Conservation (phyloP, 805 yeast genomes). For the Wickerhamiella dianesei region DNA sequence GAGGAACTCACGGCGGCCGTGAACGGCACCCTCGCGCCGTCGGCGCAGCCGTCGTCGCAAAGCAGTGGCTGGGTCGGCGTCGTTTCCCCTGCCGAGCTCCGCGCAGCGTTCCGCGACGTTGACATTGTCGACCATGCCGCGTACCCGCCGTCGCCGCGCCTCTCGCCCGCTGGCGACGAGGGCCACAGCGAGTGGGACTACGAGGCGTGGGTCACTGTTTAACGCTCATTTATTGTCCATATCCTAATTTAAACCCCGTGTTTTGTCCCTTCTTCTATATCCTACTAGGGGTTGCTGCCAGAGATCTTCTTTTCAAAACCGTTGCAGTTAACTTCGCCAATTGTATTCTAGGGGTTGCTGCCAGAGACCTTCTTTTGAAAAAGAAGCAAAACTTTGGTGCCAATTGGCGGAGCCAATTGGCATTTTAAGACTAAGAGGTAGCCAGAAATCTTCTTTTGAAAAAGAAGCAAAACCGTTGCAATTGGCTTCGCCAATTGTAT, state of each 20-base stretch:
- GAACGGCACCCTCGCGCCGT: background rate
- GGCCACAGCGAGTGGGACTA: slow-evolving; percentile 9
- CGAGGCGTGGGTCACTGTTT: slow-evolving; percentile 7
- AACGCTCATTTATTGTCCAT: too few species aligned
- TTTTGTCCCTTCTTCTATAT: background rate
- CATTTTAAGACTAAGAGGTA: too few species aligned
- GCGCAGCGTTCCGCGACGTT: slow-evolving; percentile 24
- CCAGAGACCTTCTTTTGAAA: too few species aligned
- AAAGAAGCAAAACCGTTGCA: too few species aligned
- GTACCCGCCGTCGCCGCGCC: background rate
- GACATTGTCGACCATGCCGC: slow-evolving; percentile 19
- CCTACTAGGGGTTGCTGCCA: background rate
- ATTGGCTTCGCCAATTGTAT: too few species aligned
- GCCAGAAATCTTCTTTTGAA: too few species aligned
- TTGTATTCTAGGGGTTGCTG: background rate
- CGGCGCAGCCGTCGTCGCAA: slow-evolving; percentile 3
- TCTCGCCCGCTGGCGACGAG: background rate
- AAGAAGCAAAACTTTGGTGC: too few species aligned
- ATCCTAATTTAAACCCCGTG: too few species aligned
- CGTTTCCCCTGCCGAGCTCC: slow-evolving; percentile 24
- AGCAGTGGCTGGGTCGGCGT: slow-evolving; percentile 13
- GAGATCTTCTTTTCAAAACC: too few species aligned
- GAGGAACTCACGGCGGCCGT: slow-evolving; percentile 15
- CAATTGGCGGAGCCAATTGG: too few species aligned
- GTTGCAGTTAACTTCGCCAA: background rate